phyloP scores from a whole-genome alignment of 352 stramenopile species.

The Pythium sukuiense region DNA sequence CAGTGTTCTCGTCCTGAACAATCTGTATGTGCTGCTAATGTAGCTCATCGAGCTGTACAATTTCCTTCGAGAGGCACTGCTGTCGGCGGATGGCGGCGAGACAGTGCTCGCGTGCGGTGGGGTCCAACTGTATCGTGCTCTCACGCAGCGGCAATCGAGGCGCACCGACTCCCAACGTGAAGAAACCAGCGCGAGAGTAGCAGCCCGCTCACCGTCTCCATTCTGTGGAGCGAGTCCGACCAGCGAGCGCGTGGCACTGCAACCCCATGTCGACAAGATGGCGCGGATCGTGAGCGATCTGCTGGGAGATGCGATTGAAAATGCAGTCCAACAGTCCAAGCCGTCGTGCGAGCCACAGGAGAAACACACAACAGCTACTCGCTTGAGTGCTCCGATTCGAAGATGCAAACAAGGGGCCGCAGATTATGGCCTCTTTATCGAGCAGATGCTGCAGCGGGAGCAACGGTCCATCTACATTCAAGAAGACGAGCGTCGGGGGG shows the following conservation, averaged over 20 bases:
- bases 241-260: neutral
- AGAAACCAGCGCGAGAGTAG: neutral
- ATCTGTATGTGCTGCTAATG: neutral
- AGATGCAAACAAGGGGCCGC: neutral
- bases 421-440: neutral
- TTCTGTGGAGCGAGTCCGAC: neutral
- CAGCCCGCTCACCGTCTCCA: neutral
- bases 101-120: conserved; percentile 55
- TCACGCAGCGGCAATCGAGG: conserved; percentile 3
- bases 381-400: neutral
- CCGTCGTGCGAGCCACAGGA: neutral
- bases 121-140: conserved; percentile 34
- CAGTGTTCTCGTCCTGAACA: neutral
- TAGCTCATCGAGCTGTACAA: conserved; percentile 62
- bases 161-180: neutral
- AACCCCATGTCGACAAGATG: conserved; percentile 5
- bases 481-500: neutral
- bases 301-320: conserved; percentile 2
- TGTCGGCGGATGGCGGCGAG: conserved; percentile 44
- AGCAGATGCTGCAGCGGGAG: neutral
- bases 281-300: conserved; percentile 5
- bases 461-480: neutral
- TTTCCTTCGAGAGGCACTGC: conserved; percentile 62
- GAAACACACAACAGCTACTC: neutral
- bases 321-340: conserved; percentile 10